Evolutionary conservation across 2,329 filamentous ascomycete species (phyloP), one percentile per base, ranked within the genome.

Genomic region (Pleurostoma richardsiae): DNA sequence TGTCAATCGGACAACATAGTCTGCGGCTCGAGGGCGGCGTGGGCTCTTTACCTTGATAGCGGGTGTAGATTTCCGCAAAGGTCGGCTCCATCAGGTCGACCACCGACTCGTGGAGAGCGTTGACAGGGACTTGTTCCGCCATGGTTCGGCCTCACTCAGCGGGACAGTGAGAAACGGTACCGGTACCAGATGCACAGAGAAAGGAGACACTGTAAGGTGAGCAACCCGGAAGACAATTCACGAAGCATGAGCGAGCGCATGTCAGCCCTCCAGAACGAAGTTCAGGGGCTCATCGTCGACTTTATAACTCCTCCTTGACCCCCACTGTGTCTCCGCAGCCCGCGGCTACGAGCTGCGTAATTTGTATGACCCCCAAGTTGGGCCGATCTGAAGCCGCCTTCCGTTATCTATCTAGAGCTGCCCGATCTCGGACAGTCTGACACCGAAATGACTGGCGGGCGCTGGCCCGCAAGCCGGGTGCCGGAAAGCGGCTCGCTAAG

Each of bases 21-120:
- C 10, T 6, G 19, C 28, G 19, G 11, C 10, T 19, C 11, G 27
- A 29, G 7, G 27, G 11, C 11, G 11, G 5, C 19, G 4, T 11
- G 19, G 11, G 30, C 7, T 8, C 27, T n/a, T 47, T 54, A 62
- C 60, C 57, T 59, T 63, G 61, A 46, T 60, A 54, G 28, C 45
- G 46, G 38, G 53, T 69, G 56, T 71, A 71, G 39, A 71, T 63
- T 11, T 65, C 57, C 39, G 67, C 53, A 47, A 67, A 71, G 41
- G 54, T 54, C 0, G 65, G 65, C 51, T 70, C 67, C 19, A 71
- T 50, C 28, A 56, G 57, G 27, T 61, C 60, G 10, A 69, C 58
- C 40, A 70, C 55, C 1, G 61, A 59, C 28, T 64, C 60, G 51
- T 66, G 64, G 46, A 71, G 60, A 11, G 65, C 60, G 47, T 71